Percentiles rank a stretch among this genome's conserved stretches.
Conservation (phyloP, 2,329 filamentous ascomycete genomes). For the Trematosphaeria pertusa region DNA sequence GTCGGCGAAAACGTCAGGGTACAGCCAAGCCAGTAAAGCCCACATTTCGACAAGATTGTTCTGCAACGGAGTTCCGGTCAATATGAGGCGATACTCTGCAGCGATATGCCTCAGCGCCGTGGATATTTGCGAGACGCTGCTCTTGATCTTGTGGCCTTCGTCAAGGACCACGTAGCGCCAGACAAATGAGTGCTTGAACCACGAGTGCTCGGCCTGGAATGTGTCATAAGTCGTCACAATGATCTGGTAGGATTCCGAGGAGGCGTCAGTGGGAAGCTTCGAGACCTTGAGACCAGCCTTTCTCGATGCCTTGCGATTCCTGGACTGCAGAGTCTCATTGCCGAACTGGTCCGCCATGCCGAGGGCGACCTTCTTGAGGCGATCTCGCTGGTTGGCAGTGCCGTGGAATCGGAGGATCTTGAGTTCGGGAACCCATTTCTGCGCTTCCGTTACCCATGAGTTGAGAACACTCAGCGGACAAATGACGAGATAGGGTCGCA, state of each 20-base stretch:
- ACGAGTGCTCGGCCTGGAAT: constrained; percentile 93
- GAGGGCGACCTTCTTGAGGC: constrained; percentile 61
- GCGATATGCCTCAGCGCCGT: constrained; percentile 52
- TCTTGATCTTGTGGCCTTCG: constrained; percentile 99
- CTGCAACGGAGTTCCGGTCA: constrained; percentile 65
- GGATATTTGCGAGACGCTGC: constrained; percentile 60
- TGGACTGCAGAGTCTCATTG: constrained; percentile 70
- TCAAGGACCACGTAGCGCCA: constrained; percentile 99
- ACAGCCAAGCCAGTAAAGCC: constrained; percentile 65
- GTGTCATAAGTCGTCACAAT: constrained; percentile 97
- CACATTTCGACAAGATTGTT: constrained; percentile 66
- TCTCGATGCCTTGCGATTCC: constrained; percentile 89
- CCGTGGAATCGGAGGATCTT: constrained; percentile 93
- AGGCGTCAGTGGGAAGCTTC: constrained; percentile 35
- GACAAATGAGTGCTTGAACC: constrained; percentile 91
- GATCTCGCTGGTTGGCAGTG: constrained; percentile 81
- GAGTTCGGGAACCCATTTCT: constrained; percentile 93
- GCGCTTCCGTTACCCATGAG: constrained; percentile 97
- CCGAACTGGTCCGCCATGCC: constrained; percentile 57
- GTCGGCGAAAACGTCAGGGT: constrained; percentile 63
- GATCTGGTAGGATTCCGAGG: constrained; percentile 55
- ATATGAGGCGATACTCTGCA: constrained; percentile 58
- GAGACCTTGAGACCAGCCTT: constrained; percentile 63
- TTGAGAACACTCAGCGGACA: constrained; percentile 95
- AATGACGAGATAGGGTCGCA: constrained; percentile 92